phyloP scores from a whole-genome alignment of 306 rosid genomes.

The Vachellia collinsii region DNA sequence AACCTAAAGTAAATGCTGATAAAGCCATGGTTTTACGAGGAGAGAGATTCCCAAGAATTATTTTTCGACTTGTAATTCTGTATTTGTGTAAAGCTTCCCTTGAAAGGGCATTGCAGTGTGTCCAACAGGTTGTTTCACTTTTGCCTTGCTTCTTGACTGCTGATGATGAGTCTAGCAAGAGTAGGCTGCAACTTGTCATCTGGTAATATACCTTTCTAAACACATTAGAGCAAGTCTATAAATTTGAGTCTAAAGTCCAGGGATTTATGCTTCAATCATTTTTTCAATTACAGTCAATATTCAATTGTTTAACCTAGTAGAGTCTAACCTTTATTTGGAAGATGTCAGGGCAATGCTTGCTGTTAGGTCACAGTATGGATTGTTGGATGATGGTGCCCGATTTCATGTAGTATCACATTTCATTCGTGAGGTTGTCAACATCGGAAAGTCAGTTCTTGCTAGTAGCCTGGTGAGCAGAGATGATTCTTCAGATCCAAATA shows the following conservation, averaged over 20 bases:
- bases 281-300: not conserved
- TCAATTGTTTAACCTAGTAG: conserved; percentile 3
- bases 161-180: conserved; percentile 97
- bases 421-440: conserved; percentile 81
- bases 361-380: conserved; percentile 82
- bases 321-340: conserved; percentile 46
- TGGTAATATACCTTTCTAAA: conserved; percentile 59
- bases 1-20: conserved; percentile 80
- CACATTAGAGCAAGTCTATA: conserved; percentile 23
- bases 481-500: conserved; percentile 56
- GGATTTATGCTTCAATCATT: conserved; percentile 9
- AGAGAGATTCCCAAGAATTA: conserved; percentile 88
- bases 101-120: conserved; percentile 88
- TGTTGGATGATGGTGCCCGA: conserved; percentile 87
- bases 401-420: conserved; percentile 91
- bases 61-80: conserved; percentile 83
- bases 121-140: conserved; percentile 78
- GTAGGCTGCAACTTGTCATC: conserved; percentile 86
- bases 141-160: conserved; percentile 81
- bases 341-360: conserved; percentile 85
- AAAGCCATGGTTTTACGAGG: conserved; percentile 96
- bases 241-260: conserved; percentile 12
- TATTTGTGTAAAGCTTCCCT: conserved; percentile 89
- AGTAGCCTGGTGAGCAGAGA: conserved; percentile 75
- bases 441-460: conserved; percentile 90